Evolutionary conservation across 352 stramenopile genomes (phyloP).

Genomic region (Globisporangium camurandrum): DNA sequence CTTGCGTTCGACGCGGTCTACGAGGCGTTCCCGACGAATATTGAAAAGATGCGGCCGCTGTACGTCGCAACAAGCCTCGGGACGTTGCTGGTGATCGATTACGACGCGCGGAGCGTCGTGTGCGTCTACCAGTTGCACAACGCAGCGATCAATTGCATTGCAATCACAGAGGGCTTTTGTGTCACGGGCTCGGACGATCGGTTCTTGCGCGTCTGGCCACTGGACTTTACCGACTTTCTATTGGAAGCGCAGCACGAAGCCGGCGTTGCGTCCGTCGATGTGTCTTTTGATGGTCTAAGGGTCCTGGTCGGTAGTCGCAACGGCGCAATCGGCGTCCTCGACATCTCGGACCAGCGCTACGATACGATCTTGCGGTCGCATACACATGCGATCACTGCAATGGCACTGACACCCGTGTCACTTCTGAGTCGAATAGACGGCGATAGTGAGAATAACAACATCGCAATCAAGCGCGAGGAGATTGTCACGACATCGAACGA

Average conservation of each 20-base stretch:
- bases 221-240: slow-evolving; percentile 91
- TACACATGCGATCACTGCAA: slow-evolving; percentile 31
- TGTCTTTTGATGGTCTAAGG: slow-evolving; percentile 74
- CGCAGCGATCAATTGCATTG: slow-evolving; percentile 72
- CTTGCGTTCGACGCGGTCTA: slow-evolving; percentile 75
- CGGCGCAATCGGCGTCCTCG: slow-evolving; percentile 79
- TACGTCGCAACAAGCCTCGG: slow-evolving; percentile 75
- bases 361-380: slow-evolving; percentile 77
- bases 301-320: slow-evolving; percentile 65
- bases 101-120: slow-evolving; percentile 69
- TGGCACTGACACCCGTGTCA: slow-evolving; percentile 18
- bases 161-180: slow-evolving; percentile 87
- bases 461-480: slow-evolving; percentile 15
- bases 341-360: slow-evolving; percentile 80
- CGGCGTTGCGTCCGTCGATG: slow-evolving; percentile 48
- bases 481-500: slow-evolving; percentile 67
- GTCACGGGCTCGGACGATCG: slow-evolving; percentile 83
- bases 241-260: slow-evolving; percentile 84
- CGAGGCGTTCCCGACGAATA: slow-evolving; percentile 46
- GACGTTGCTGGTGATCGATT: slow-evolving; percentile 78
- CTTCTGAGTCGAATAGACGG: not conserved
- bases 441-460: not conserved
- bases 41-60: slow-evolving; percentile 44
- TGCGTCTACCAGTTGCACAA: slow-evolving; percentile 90
- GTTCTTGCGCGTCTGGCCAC: slow-evolving; percentile 87